Evolutionary conservation across 2,329 filamentous ascomycete genomes (phyloP).

Genomic region (Cordyceps pruinosa): DNA sequence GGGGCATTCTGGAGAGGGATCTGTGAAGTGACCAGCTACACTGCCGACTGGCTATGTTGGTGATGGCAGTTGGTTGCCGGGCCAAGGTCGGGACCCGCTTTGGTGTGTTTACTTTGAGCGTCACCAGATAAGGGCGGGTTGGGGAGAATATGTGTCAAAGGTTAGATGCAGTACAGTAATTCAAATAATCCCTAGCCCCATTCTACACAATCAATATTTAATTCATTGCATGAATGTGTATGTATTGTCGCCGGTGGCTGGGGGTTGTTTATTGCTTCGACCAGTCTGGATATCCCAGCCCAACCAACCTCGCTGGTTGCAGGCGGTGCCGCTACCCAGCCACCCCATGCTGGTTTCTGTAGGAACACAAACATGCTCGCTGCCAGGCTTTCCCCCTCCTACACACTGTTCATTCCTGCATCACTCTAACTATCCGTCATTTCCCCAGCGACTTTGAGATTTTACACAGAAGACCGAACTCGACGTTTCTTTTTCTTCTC

Average conservation of each 20-base stretch:
- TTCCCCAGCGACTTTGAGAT: background rate
- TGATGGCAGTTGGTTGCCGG: conserved; percentile 1
- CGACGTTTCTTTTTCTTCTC: background rate
- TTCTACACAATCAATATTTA: background rate
- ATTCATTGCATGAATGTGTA: background rate
- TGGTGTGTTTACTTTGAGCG: conserved; percentile 6
- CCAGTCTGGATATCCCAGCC: background rate
- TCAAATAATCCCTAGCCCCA: background rate
- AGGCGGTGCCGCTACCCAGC: conserved; percentile 6
- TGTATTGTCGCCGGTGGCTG: background rate
- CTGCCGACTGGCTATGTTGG: background rate
- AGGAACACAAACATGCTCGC: conserved; percentile 3
- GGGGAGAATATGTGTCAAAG: background rate
- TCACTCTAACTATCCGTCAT: background rate
- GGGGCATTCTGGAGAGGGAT: background rate
- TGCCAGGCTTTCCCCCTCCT: background rate
- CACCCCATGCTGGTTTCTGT: conserved; percentile 10
- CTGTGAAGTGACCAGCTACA: background rate
- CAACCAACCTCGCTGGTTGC: background rate
- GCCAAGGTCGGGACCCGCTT: background rate
- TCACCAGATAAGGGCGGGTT: background rate
- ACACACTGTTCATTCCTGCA: background rate
- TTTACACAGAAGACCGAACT: background rate
- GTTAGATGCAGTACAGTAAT: background rate
- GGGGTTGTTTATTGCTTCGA: background rate